Conservation (phyloP, 257 asterid genomes). For the Scutellaria galericulata region DNA sequence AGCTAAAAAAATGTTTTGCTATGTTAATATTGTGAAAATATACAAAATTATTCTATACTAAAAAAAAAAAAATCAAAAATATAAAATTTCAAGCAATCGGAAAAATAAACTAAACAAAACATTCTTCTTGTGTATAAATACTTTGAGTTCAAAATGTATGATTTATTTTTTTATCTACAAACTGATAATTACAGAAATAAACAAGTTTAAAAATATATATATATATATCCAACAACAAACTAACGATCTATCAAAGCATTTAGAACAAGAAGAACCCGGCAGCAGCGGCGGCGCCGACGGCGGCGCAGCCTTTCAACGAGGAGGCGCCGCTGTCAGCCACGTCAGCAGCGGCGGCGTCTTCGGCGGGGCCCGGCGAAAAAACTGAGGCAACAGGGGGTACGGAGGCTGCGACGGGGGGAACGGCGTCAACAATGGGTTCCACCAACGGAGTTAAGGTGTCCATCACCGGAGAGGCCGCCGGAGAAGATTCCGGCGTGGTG, state of each 20-base stretch:
- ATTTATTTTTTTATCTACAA: background rate
- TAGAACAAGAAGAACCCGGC: conserved; percentile 58
- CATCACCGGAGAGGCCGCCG: conserved; percentile 41
- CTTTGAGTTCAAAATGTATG: background rate
- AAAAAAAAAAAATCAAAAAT: too few species aligned
- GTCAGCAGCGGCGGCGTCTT: conserved; percentile 31
- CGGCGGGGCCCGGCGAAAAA: conserved; percentile 28
- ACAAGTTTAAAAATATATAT: background rate
- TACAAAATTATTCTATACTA: too few species aligned
- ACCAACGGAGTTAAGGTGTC: conserved; percentile 60
- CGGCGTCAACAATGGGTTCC: conserved; percentile 36
- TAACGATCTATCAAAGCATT: conserved; percentile 6
- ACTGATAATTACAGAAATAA: background rate
- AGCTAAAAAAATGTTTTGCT: too few species aligned
- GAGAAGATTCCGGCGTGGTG: conserved; percentile 11
- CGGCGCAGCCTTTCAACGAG: conserved; percentile 53
- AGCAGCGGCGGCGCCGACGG: conserved; percentile 43
- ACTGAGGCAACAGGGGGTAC: conserved; percentile 32
- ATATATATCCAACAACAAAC: background rate
- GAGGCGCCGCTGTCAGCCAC: conserved; percentile 39
- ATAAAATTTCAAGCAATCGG: too few species aligned
- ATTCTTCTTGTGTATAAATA: too few species aligned
- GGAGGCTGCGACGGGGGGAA: conserved; percentile 22
- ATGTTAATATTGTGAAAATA: too few species aligned
- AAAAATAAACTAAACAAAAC: too few species aligned